Base-by-base conservation (phyloP, 805 yeast species). In the Vanderwaltozyma tropicalis region DNA sequence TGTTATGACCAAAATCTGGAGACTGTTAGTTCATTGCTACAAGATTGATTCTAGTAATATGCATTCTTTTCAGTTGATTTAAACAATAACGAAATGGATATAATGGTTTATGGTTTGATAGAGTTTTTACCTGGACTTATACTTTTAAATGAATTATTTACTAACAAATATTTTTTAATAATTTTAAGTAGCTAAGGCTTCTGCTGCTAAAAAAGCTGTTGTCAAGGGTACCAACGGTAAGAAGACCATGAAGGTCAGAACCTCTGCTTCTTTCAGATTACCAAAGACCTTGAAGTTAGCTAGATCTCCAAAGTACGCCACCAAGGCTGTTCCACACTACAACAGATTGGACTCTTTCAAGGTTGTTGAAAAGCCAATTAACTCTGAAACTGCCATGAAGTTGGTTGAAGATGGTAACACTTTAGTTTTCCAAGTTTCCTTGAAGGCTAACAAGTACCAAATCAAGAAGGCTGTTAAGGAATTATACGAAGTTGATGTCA, bases 321-420 rank as follows among this genome's bases (percentile, higher is more conserved):
- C 84, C 69, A 92, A 86, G 78, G 69, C 96, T 58, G 95, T 92
- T 61, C 95, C 96, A 64, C 97, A 92, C 76, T 82, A 80, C 80
- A 78, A 81, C 72, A 92, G 97, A 79, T 69, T 85, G 65, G 98
- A 92, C 69, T 83, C 94, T 63, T 82, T 83, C 92, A 86, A 85
- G 74, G 72, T 87, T 66, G 79, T 92, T 66, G 82, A 84, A 69
- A 74, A 85, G 59, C 96, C 96, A 75, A 79, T 89, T 71, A 89
- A 89, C 68, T 78, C 95, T 60, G 98, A 92, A 78, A 85, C 95
- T 57, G 96, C 98, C 65, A 87, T 92, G 84, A 89, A 92, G 83
- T 85, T 86, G 78, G 96, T 92, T 66, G 98, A 92, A 78, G 96
- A 87, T 67, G 86, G 94, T 74, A 92, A 92, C 94, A 92, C 95